Evolutionary conservation across 257 asterid species (phyloP).

Genomic region (Forsythia suspensa): DNA sequence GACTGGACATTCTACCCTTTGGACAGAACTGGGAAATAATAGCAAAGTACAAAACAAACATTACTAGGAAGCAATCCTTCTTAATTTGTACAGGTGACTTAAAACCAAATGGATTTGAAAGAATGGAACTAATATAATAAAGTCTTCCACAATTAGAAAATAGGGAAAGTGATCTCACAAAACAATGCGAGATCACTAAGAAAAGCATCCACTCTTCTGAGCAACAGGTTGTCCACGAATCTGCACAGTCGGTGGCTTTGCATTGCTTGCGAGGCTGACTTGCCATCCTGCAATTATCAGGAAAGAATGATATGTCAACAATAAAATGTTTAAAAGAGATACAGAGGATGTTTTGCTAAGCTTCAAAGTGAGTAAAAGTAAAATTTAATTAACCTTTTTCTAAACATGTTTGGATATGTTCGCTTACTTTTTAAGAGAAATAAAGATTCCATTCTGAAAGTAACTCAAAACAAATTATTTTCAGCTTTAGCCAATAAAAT

Average conservation of each 20-base stretch:
- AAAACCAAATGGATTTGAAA: conserved; percentile 39
- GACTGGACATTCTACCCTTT: conserved; percentile 30
- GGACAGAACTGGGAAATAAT: conserved; percentile 29
- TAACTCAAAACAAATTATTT: not conserved
- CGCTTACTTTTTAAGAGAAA: not conserved
- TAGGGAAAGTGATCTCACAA: conserved; percentile 13
- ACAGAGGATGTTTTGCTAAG: not conserved
- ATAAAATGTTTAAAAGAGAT: not conserved
- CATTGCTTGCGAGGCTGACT: conserved; percentile 44
- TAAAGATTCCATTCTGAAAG: not conserved
- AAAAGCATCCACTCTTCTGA: conserved; percentile 49
- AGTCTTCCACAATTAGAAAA: conserved; percentile 15
- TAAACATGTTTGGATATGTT: not conserved
- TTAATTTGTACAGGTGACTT: conserved; percentile 51
- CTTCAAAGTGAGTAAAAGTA: not conserved
- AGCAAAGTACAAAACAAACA: conserved; percentile 39
- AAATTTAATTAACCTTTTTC: not conserved
- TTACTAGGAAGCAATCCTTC: conserved; percentile 29
- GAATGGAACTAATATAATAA: conserved; percentile 31
- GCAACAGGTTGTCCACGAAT: conserved; percentile 51
- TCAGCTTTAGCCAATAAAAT: not conserved
- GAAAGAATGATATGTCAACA: not conserved
- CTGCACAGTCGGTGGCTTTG: conserved; percentile 46
- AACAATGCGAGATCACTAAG: conserved; percentile 8
- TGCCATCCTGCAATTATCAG: conserved; percentile 43